Evolutionary conservation across 768 basidiomycete species (phyloP), one percentile per base, ranked within the genome.

Genomic region (Leucocoprinus leucothites): DNA sequence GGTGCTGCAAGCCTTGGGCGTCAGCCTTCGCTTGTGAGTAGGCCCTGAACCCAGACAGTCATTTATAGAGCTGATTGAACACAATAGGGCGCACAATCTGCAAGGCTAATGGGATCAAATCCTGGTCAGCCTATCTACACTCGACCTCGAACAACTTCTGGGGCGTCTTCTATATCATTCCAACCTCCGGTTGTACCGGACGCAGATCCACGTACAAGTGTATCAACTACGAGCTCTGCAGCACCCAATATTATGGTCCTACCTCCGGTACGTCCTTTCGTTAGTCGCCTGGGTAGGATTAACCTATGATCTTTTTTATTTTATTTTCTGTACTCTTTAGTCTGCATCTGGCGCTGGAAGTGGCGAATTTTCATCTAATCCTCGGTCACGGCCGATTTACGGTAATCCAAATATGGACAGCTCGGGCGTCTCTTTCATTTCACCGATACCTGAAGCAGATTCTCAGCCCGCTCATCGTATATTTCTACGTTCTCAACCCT

Each of bases 11-110:
- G 58, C 34, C 57, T 72, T 18, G 58, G 59, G 35, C 67, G 69
- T 51, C 71, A 71, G 51, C 65, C 64, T 22, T 75, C 75, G 26
- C 63, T 71, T 50, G 77, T 77, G 50, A 63, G 74, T 65, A 22
- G 1, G 9, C n/a, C 26, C 41, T 46, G 48, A 3, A 34, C 48
- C 14, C 28, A 24, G 13, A 31, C n/a, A n/a, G 21, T 19, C 3
- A n/a, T 21, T 28, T 19, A 8, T 41, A 19, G 53, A 21, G 31
- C 42, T 57, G 16, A n/a, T 45, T 8, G 45, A 48, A 21, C 21
- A 18, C 43, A 35, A 38, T 56, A 62, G 64, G 56, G 58, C 48
- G 63, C 44, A 60, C 61, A 59, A 51, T 58, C 62, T 38, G 36
- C 48, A 48, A 58, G 34, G 45, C 53, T 51, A 2, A 49, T 59